Base-by-base conservation (phyloP, 1,139 yeast genomes). In the Entelexis sorbosivorans region DNA sequence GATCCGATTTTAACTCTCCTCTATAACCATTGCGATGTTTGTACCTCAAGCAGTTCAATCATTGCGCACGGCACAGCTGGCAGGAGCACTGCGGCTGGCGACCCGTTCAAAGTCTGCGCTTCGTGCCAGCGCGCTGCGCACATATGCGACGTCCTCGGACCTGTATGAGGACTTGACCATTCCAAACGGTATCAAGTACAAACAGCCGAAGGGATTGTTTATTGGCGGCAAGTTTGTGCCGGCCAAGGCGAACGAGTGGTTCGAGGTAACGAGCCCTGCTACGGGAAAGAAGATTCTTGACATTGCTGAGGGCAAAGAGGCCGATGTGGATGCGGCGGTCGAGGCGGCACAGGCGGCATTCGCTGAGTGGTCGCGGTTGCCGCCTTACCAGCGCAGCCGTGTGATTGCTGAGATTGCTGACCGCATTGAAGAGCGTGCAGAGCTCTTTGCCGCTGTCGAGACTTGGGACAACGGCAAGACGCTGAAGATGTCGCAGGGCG, bases 391-490 rank as follows among this genome's bases (percentile, higher is more conserved):
- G 56, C 77, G 88, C 64, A 82, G 81, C 24, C 65, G 67, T 50
- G 74, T 77, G 52, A 70, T 84, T 60, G 64, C 64, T 69, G 81
- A 79, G 68, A 69, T 84, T 50, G 91, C 89, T 40, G 83, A 81
- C 58, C 66, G 76, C 59, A 66, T 84, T 63, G 82, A 78, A 62
- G 71, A 75, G 59, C 73, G 82, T 60, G 68, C 73, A 57, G 86
- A 82, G 48, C 66, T 76, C 44, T 62, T 83, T 51, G 78, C 85
- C n/a, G 70, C 82, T 39, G 76, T 84, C 60, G 94, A 84, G 70
- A 79, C 91, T 24, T 74, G 85, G 74, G 93, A 84, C 64, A 81
- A 85, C 55, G 94, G 94, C 65, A 84, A 84, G 69, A 78, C 87
- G 49, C 71, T 78, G 61, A 73, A 73, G 48, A 74, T 72, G 63